Evolutionary conservation across 1,284 basidiomycete genomes (phyloP).

Genomic region (Puccinia horiana): DNA sequence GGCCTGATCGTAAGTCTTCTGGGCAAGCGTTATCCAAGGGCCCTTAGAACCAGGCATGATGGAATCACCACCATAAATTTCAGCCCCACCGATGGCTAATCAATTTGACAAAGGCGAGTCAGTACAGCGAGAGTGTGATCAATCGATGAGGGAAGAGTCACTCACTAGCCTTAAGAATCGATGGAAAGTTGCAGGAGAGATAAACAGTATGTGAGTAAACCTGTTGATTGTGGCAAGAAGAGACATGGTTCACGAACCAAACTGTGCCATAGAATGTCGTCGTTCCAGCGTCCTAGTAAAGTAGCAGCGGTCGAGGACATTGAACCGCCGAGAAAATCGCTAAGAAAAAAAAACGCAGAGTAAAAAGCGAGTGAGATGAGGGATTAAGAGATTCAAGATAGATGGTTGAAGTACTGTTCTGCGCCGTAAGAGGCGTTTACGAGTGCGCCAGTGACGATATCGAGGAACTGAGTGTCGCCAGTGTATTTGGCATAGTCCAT

Average conservation of each 20-base stretch:
- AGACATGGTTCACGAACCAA: background rate
- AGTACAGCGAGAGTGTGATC: background rate
- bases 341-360: background rate
- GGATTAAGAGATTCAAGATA: background rate
- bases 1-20: constrained; percentile 41
- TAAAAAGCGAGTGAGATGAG: background rate
- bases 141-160: background rate
- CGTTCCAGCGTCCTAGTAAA: constrained; percentile 40
- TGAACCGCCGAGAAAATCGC: constrained; percentile 44
- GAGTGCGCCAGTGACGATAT: constrained; percentile 44
- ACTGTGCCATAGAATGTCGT: constrained; percentile 44
- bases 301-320: constrained; percentile 40
- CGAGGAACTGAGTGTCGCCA: constrained; percentile 44
- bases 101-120: background rate
- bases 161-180: background rate
- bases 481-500: constrained; percentile 49
- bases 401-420: constrained; percentile 22
- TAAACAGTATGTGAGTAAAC: background rate
- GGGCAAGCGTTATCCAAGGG: constrained; percentile 36
- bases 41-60: constrained; percentile 31
- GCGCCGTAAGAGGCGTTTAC: constrained; percentile 43
- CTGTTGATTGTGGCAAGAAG: background rate
- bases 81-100: constrained; percentile 35
- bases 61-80: constrained; percentile 22
- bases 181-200: background rate